Evolutionary conservation across 176 grass and related monocot genomes (phyloP), one percentile per base, ranked within the genome.

Genomic region (Rhynchospora tenuis): DNA sequence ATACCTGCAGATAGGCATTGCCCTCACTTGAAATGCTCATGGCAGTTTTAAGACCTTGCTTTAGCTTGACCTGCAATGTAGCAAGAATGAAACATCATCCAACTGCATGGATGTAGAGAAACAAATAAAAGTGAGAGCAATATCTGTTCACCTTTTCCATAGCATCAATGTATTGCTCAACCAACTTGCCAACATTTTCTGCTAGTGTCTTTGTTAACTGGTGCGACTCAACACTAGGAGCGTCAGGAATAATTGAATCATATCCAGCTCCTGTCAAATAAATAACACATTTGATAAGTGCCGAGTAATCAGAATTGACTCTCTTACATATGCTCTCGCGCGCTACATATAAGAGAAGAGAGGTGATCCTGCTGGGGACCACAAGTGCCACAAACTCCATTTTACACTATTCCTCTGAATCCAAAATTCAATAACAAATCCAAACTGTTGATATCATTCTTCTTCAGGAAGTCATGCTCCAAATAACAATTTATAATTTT

Each of bases 11-110:
- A 87, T 98, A 98, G 19, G 79, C 91, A 93, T 98, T 98, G 74
- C 89, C 96, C 82, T 93, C 91, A 81, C 96, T 91, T 84, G 93
- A 98, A 86, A 98, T 95, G 76, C 69, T 90, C 92, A 98, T 95
- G 6, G 91, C 93, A 84, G 31, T 85, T 85, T 93, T 98, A 62
- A 98, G 60, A 79, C 96, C 96, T 86, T 95, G 96, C 88, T 98
- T 98, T 82, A 95, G 83, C 84, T 98, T 93, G 84, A 98, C 96
- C 96, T 98, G 83, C 73, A 71, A 71, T 17, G 68, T 23, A 43
- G 70, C 48, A 77, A 46, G 16, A 77, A 77, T 7, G 31, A 7
- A 65, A 50, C 81, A 19, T 43, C 75, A 73, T 43, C 63, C 82
- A 8, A 20, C 14, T 76, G 81, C 50, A 84, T 78, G 50, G 43